Conservation (phyloP, 768 basidiomycete genomes). For the Gautieria morchelliformis region DNA sequence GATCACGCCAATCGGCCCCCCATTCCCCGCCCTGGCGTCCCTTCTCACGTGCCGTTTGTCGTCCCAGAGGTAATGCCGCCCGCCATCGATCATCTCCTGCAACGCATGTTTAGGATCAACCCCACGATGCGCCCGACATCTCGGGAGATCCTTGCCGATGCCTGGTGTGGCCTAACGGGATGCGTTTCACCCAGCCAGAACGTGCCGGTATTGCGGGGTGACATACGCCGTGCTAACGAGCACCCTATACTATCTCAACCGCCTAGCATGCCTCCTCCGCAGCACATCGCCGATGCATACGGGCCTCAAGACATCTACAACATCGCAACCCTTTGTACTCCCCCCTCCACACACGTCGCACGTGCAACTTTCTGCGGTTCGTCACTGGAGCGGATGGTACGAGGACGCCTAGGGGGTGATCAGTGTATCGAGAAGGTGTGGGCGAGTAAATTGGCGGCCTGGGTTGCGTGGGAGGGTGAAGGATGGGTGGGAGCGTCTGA, state of each 20-base stretch:
- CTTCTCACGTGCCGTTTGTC: background rate
- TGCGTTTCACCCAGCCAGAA: background rate
- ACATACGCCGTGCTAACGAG: background rate
- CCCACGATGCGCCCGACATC: background rate
- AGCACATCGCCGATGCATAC: background rate
- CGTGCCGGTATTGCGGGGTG: background rate
- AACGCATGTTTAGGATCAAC: background rate
- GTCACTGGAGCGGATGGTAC: background rate
- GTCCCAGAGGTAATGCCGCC: background rate
- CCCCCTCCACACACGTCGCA: background rate
- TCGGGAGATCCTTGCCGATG: background rate
- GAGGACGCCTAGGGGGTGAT: background rate
- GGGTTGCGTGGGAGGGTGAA: background rate
- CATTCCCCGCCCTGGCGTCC: background rate
- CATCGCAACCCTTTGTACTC: background rate
- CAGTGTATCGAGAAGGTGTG: background rate
- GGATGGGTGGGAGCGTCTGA: too few relatives aligned
- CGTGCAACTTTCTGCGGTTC: background rate
- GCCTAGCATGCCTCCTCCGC: background rate
- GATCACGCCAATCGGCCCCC: background rate
- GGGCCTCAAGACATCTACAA: background rate
- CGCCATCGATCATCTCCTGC: background rate
- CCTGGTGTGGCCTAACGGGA: background rate
- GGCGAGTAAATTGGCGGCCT: background rate
- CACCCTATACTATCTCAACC: background rate